These are phyloP conservation scores for Pyrus betulifolia DNA, from an alignment of 306 rosid species.

Conservation along the genomic window DNA sequence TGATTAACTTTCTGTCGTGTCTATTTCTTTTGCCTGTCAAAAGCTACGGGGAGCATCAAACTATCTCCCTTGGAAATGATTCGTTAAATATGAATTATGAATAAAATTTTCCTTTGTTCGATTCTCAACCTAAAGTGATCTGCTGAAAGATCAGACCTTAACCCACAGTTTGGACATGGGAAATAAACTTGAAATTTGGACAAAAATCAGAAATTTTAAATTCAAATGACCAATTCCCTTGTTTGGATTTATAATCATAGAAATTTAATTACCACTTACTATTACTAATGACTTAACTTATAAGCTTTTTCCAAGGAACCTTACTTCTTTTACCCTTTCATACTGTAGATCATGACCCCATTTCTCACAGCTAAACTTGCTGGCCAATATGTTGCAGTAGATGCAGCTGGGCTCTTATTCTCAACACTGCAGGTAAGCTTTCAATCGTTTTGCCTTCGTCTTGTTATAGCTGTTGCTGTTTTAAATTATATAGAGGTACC, in stretches of 20 bases:
- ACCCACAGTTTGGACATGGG: no score
- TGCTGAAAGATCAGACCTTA: background rate
- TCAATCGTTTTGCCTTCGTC: background rate
- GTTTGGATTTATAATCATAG: no score
- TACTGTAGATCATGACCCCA: slow-evolving; percentile 80
- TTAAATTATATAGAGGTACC: background rate
- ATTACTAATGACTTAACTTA: background rate
- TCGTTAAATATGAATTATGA: background rate
- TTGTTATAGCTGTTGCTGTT: background rate
- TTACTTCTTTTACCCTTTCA: background rate
- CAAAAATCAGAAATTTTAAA: no score
- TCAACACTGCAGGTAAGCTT: slow-evolving; percentile 64
- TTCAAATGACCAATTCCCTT: no score
- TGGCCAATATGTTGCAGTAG: slow-evolving; percentile 77
- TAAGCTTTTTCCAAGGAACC: background rate
- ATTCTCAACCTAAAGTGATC: background rate
- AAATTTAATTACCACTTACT: background rate
- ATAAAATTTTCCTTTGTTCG: background rate
- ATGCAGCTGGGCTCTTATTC: slow-evolving; percentile 54
- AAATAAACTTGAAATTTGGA: no score
- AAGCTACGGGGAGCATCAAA: background rate
- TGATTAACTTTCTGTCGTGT: background rate
- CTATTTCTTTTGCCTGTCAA: background rate
- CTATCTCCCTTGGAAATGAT: background rate
- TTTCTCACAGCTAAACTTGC: slow-evolving; percentile 79